phyloP scores from a whole-genome alignment of 345 rosid species.

The Psidium guajava region DNA sequence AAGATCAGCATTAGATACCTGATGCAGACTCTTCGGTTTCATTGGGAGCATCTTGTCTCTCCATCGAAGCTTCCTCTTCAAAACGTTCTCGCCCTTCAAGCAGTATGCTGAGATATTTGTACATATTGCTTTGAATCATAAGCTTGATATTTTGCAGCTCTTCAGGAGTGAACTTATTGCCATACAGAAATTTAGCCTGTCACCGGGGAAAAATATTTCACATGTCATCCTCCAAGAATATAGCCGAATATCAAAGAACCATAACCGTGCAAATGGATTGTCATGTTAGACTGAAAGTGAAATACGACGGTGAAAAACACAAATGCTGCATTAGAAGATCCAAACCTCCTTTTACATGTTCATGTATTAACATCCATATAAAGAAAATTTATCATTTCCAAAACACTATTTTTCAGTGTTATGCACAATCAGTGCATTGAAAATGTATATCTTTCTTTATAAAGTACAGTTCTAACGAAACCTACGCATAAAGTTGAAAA shows the following conservation, averaged over 20 bases:
- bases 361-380: neutral
- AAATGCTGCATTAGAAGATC: neutral
- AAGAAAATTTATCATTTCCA: neutral
- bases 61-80: constrained; percentile 41
- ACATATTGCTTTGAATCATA: constrained; percentile 60
- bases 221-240: neutral
- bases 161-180: constrained; percentile 33
- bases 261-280: neutral
- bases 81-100: constrained; percentile 59
- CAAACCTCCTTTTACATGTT: neutral
- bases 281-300: neutral
- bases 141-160: constrained; percentile 48
- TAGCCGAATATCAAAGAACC: neutral
- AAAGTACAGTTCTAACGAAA: neutral
- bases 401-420: neutral
- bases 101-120: constrained; percentile 52
- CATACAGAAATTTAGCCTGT: constrained; percentile 51
- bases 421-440: neutral
- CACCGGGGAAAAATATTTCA: neutral
- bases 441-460: neutral
- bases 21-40: constrained; percentile 16
- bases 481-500: neutral
- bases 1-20: constrained; percentile 14
- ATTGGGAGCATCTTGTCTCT: neutral
- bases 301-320: neutral